phyloP scores from a whole-genome alignment of 2,329 filamentous ascomycete species.

The Emericellopsis cladophorae region DNA sequence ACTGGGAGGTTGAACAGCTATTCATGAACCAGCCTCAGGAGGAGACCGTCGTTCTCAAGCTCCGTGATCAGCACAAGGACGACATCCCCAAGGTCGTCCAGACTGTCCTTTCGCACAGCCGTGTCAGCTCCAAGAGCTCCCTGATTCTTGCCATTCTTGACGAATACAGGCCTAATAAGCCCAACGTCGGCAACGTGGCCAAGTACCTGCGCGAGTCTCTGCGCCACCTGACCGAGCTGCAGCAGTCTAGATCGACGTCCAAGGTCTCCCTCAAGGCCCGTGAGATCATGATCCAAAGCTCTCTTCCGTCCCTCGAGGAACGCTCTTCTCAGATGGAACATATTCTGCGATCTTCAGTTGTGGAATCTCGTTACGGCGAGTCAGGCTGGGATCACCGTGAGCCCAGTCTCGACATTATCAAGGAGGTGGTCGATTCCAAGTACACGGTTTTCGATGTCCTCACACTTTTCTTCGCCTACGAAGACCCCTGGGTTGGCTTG shows the following conservation, averaged over 20 bases:
- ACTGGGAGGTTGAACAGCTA: slow-evolving; percentile 71
- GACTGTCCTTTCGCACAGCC: slow-evolving; percentile 85
- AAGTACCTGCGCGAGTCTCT: slow-evolving; percentile 78
- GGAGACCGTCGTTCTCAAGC: slow-evolving; percentile 84
- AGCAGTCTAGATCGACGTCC: slow-evolving; percentile 60
- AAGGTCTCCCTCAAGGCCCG: slow-evolving; percentile 97
- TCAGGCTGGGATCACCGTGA: slow-evolving; percentile 93
- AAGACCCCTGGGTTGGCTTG: slow-evolving; percentile 86
- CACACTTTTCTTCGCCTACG: slow-evolving; percentile 87
- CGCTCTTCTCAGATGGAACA: slow-evolving; percentile 95
- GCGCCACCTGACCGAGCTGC: slow-evolving; percentile 75
- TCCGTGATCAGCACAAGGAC: slow-evolving; percentile 94
- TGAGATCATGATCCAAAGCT: slow-evolving; percentile 94
- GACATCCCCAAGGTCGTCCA: slow-evolving; percentile 76
- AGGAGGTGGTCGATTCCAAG: slow-evolving; percentile 96
- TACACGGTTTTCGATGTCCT: slow-evolving; percentile 97
- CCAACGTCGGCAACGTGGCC: slow-evolving; percentile 73
- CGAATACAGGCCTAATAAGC: slow-evolving; percentile 90
- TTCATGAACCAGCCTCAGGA: slow-evolving; percentile 85
- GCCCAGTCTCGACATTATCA: slow-evolving; percentile 79
- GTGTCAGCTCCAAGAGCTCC: slow-evolving; percentile 87
- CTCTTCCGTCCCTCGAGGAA: slow-evolving; percentile 91
- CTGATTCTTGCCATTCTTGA: slow-evolving; percentile 84
- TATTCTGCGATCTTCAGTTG: slow-evolving; percentile 87
- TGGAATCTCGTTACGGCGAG: slow-evolving; percentile 96